These are phyloP conservation scores for Pichia sp. DNA, from an alignment of 1,139 yeast species.

Conservation along the genomic window DNA sequence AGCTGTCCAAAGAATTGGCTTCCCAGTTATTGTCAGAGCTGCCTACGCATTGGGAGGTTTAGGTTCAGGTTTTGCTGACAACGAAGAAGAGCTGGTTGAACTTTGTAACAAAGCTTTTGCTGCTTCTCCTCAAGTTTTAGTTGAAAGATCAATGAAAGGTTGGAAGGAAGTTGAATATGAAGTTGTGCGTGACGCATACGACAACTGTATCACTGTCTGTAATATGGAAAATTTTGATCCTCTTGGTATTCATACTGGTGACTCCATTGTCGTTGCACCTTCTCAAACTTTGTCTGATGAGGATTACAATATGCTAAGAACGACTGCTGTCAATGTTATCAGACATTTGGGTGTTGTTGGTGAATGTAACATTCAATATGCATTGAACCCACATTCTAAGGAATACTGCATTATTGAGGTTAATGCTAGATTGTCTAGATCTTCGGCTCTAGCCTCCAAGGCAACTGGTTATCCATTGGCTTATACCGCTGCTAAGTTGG, in stretches of 20 bases:
- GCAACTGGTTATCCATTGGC: conserved; percentile 99
- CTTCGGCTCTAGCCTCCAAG: conserved; percentile 97
- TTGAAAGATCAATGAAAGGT: conserved; percentile 96
- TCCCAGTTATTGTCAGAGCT: conserved; percentile 96
- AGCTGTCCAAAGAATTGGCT: conserved; percentile 85
- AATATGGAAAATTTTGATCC: conserved; percentile 99
- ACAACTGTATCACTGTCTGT: conserved; percentile 98
- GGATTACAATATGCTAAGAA: conserved; percentile 96
- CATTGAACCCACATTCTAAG: conserved; percentile 87
- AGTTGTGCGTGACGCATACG: conserved; percentile 96
- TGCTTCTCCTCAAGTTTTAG: conserved; percentile 91
- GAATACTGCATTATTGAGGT: conserved; percentile 98
- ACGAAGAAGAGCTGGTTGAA: conserved; percentile 75
- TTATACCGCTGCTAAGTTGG: conserved; percentile 95
- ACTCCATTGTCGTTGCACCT: conserved; percentile 97
- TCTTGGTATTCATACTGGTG: conserved; percentile 98
- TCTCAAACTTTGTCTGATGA: conserved; percentile 96
- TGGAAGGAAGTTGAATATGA: conserved; percentile 99
- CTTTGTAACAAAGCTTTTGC: conserved; percentile 92
- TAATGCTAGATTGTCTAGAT: conserved; percentile 94
- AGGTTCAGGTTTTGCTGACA: conserved; percentile 97
- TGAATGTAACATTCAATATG: conserved; percentile 98
- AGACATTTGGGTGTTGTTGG: conserved; percentile 99
- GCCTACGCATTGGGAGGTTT: conserved; percentile 97
- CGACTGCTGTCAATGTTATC: conserved; percentile 95